Conservation (phyloP, 805 yeast species). For the Starmerella vitae region DNA sequence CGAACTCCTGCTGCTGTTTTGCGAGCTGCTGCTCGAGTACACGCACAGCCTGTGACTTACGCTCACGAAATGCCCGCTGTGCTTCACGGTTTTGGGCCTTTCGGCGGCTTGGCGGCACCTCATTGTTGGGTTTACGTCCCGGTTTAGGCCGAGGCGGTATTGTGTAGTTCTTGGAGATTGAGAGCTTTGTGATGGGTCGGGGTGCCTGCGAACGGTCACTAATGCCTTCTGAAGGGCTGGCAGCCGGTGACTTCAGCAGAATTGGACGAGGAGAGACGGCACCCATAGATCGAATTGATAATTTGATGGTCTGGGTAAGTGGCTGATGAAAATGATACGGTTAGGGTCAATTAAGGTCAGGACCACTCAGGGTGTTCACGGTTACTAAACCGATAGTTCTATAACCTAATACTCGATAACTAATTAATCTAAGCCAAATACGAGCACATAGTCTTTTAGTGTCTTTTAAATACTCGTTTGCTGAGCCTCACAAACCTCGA, state of each 20-base stretch:
- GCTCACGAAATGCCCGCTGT: conserved; percentile 67
- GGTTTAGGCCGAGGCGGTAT: conserved; percentile 71
- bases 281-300: conserved; percentile 11
- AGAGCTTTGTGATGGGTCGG: conserved; percentile 18
- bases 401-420: too few species aligned
- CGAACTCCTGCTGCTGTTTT: conserved; percentile 63
- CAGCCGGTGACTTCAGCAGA: conserved; percentile 5
- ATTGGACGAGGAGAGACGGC: conserved; percentile 12
- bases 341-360: too few species aligned
- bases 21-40: conserved; percentile 77
- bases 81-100: conserved; percentile 63
- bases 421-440: too few species aligned
- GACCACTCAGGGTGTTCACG: too few species aligned
- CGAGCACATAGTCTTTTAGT: too few species aligned
- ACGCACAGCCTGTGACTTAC: conserved; percentile 45
- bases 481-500: conserved; percentile 5
- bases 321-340: conserved; percentile 20
- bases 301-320: not conserved
- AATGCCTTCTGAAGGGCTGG: not conserved
- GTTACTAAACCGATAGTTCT: too few species aligned
- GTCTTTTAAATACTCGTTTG: not conserved
- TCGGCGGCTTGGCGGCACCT: conserved; percentile 54
- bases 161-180: conserved; percentile 68
- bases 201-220: not conserved
- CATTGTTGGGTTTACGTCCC: conserved; percentile 47